phyloP scores from a whole-genome alignment of 2,329 filamentous ascomycete genomes.

The Scytalidium lignicola region DNA sequence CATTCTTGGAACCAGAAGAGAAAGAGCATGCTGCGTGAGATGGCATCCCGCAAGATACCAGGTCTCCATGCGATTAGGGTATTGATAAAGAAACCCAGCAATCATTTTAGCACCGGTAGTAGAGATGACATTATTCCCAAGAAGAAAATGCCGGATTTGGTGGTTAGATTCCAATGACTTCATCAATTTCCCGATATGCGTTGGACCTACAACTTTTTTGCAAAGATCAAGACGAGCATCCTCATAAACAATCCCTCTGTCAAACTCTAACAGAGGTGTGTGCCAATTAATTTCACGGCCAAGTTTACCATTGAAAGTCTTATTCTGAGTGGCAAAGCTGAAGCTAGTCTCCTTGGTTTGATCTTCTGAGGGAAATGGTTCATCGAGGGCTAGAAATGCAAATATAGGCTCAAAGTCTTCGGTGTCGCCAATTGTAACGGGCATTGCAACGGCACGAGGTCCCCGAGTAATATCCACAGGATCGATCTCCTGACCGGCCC shows the following conservation, averaged over 20 bases:
- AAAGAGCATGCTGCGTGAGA: conserved; percentile 39
- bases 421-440: conserved; percentile 13
- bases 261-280: conserved; percentile 2
- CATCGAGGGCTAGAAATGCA: conserved; percentile 5
- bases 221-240: conserved; percentile 50
- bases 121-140: conserved; percentile 51
- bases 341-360: neutral
- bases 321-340: neutral
- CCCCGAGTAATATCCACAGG: conserved; percentile 14
- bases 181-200: conserved; percentile 45
- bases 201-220: conserved; percentile 49
- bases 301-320: conserved; percentile 2
- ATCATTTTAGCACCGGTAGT: conserved; percentile 41
- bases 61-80: conserved; percentile 44
- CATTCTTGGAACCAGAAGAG: conserved; percentile 39
- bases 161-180: conserved; percentile 40
- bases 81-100: conserved; percentile 38
- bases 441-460: conserved; percentile 14
- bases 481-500: conserved; percentile 13
- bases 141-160: conserved; percentile 45
- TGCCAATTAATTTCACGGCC: conserved; percentile 1
- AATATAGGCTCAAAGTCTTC: conserved; percentile 13
- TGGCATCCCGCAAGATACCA: conserved; percentile 53
- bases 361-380: neutral
- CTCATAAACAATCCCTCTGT: conserved; percentile 35